A percentile compares a stretch with the other conserved stretches of the same genome.
Conservation (phyloP, 129 eudicot species). For the Logfia minima region DNA sequence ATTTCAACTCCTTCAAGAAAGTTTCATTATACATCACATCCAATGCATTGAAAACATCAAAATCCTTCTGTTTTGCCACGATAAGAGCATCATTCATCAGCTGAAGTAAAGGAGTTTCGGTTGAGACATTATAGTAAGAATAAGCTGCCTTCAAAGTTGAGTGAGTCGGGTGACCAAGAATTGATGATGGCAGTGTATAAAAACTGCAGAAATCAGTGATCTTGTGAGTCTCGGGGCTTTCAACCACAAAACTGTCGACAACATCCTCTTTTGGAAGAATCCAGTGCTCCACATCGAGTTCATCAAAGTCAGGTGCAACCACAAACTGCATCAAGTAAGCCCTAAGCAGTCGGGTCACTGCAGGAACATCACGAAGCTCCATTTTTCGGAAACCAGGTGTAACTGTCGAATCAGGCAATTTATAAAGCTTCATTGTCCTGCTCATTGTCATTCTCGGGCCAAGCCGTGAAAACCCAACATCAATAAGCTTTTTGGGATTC, state of each 20-base stretch:
- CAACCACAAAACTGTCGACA: slow-evolving; percentile 53
- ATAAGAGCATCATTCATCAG: slow-evolving; percentile 62
- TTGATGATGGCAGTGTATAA: slow-evolving; percentile 53
- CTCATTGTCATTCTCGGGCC: slow-evolving; percentile 71
- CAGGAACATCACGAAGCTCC: slow-evolving; percentile 64
- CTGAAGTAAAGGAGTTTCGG: slow-evolving; percentile 53
- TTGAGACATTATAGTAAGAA: slow-evolving; percentile 57
- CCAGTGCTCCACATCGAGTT: slow-evolving; percentile 64
- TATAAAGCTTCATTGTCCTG: slow-evolving; percentile 56
- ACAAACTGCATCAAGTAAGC: slow-evolving; percentile 42
- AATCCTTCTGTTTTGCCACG: slow-evolving; percentile 54
- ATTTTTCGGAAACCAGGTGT: slow-evolving; percentile 60
- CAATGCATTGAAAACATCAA: slow-evolving; percentile 60
- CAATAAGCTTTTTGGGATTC: slow-evolving; percentile 62
- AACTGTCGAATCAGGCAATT: slow-evolving; percentile 40
- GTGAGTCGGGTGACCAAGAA: slow-evolving; percentile 55
- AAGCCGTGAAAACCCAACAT: slow-evolving; percentile 60
- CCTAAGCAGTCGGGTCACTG: slow-evolving; percentile 53
- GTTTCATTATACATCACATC: slow-evolving; percentile 57
- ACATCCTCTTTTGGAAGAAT: slow-evolving; percentile 56
- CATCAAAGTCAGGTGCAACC: slow-evolving; percentile 64
- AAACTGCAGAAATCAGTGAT: slow-evolving; percentile 63
- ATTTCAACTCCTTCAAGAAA: slow-evolving; percentile 50
- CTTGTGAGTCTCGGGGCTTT: slow-evolving; percentile 51
- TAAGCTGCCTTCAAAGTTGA: slow-evolving; percentile 54